phyloP scores from a whole-genome alignment of 257 asterid species.

The Primulina tabacum region DNA sequence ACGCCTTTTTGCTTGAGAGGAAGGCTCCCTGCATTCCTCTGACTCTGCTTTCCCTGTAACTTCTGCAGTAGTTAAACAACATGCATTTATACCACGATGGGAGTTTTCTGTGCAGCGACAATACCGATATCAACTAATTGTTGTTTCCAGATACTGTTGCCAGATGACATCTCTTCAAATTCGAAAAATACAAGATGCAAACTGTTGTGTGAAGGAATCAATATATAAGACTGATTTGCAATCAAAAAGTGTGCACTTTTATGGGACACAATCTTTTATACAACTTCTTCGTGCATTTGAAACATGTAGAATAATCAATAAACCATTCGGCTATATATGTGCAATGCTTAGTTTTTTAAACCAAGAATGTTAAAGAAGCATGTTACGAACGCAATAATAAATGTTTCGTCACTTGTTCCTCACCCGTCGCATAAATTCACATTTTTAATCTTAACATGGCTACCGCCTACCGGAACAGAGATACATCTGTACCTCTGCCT shows the following conservation, averaged over 20 bases:
- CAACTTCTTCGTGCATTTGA: neutral
- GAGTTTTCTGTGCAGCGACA: neutral
- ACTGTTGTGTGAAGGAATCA: neutral
- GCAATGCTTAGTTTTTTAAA: neutral
- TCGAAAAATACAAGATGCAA: neutral
- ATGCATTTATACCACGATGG: neutral
- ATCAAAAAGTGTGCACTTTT: neutral
- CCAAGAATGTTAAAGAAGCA: neutral
- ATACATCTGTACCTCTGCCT: neutral
- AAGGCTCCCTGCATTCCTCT: slow-evolving; percentile 41
- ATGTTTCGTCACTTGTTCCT: neutral
- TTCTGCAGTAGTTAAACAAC: slow-evolving; percentile 40
- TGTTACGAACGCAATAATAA: neutral
- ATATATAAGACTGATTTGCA: neutral
- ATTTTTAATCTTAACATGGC: neutral
- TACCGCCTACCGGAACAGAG: neutral
- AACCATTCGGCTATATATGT: neutral
- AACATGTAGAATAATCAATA: neutral
- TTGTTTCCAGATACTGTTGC: neutral
- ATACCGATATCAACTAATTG: neutral
- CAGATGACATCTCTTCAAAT: neutral
- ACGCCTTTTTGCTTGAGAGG: slow-evolving; percentile 74
- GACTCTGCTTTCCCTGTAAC: slow-evolving; percentile 40
- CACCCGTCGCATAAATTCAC: neutral
- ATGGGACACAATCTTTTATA: neutral